A percentile compares a stretch with the other conserved stretches of the same genome.
Evolutionary conservation across 768 basidiomycete genomes (phyloP).

Genomic region (Lactarius pseudohatsudake): DNA sequence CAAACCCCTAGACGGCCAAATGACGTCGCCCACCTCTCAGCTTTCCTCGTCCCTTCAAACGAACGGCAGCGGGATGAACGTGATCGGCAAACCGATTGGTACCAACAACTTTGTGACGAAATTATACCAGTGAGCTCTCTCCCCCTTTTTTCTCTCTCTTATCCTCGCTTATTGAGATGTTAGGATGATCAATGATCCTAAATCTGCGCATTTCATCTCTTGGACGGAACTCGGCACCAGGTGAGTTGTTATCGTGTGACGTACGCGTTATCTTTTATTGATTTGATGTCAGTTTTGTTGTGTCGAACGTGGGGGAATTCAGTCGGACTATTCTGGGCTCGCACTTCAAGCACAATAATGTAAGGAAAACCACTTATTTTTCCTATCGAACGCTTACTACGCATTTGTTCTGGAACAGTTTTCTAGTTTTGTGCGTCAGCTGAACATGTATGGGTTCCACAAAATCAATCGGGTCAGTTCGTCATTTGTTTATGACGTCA

Average conservation of each 20-base stretch:
- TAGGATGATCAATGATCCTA: constrained; percentile 86
- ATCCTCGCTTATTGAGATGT: not conserved
- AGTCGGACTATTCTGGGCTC: constrained; percentile 80
- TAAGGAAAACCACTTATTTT: constrained; percentile 36
- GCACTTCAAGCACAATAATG: constrained; percentile 91
- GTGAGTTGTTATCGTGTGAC: constrained; percentile 31
- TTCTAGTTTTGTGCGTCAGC: constrained; percentile 89
- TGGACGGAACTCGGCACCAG: constrained; percentile 83
- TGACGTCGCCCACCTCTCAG: constrained; percentile 24
- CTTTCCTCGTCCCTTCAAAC: constrained; percentile 23
- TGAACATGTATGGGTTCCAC: constrained; percentile 97
- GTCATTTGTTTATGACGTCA: constrained; percentile 11
- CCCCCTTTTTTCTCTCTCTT: constrained; percentile 3
- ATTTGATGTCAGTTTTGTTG: constrained; percentile 57
- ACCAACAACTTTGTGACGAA: constrained; percentile 87
- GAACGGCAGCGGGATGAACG: constrained; percentile 43
- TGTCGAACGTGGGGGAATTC: constrained; percentile 84
- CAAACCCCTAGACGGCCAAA: constrained; percentile 35
- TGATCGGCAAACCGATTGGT: constrained; percentile 63
- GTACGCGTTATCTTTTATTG: not conserved
- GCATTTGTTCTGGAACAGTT: constrained; percentile 50
- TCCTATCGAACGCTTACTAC: not conserved
- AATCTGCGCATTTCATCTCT: constrained; percentile 74
- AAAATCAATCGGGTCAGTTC: constrained; percentile 80
- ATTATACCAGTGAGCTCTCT: constrained; percentile 69